Evolutionary conservation across 768 basidiomycete species (phyloP).

Genomic region (Zangia roseola): DNA sequence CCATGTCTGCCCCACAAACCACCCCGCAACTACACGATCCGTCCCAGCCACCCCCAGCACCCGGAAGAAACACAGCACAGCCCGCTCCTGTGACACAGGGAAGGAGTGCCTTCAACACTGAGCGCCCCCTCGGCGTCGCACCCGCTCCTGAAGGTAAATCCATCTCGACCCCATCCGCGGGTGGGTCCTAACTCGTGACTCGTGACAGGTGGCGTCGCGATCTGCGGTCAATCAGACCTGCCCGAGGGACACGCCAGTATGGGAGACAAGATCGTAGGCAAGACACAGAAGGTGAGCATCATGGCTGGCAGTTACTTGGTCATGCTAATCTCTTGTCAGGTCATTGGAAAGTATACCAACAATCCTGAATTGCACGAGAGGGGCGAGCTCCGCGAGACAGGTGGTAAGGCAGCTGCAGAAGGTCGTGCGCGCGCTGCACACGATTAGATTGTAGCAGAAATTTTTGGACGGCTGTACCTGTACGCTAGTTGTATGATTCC

Average conservation of each 20-base stretch:
- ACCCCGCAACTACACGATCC: conserved; percentile 40
- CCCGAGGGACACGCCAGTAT: conserved; percentile 40
- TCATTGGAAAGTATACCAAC: conserved; percentile 47
- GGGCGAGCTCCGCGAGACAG: conserved; percentile 54
- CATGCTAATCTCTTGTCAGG: conserved; percentile 28
- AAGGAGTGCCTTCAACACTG: conserved; percentile 29
- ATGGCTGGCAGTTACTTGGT: background rate
- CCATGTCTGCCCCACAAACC: conserved; percentile 34
- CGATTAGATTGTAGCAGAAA: conserved; percentile 30
- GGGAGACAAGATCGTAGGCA: conserved; percentile 56
- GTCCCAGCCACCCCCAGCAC: conserved; percentile 47
- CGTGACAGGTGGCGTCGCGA: conserved; percentile 24
- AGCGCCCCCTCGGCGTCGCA: conserved; percentile 38
- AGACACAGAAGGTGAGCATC: conserved; percentile 50
- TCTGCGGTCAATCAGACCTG: conserved; percentile 20
- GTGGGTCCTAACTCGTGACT: background rate
- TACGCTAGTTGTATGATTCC: background rate
- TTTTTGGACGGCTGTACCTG: background rate
- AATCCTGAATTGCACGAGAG: conserved; percentile 54
- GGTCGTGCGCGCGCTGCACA: conserved; percentile 42
- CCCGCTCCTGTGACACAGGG: background rate
- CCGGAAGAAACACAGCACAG: background rate
- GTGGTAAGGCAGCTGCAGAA: conserved; percentile 46
- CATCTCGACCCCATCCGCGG: background rate
- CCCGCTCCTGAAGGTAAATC: conserved; percentile 35